phyloP scores from a whole-genome alignment of 1,284 basidiomycete genomes.

The Ganoderma lucidum region DNA sequence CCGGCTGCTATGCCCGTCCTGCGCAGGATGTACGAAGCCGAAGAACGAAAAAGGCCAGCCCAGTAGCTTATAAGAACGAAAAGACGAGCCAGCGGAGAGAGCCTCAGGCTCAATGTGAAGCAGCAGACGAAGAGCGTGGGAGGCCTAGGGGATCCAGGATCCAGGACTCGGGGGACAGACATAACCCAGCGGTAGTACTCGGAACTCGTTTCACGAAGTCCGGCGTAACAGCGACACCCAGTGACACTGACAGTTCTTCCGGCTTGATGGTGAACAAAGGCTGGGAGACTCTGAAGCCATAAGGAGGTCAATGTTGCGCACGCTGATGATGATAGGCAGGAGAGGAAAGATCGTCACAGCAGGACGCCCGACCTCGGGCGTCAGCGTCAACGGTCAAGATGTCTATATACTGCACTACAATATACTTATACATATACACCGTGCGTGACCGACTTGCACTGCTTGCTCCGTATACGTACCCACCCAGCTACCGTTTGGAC shows the following conservation, averaged over 20 bases:
- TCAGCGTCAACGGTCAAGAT: too few species aligned
- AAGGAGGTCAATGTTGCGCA: not conserved
- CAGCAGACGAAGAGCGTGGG: too few species aligned
- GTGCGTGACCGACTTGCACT: too few species aligned
- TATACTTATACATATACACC: too few species aligned
- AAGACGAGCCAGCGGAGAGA: not conserved
- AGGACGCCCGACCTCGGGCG: too few species aligned
- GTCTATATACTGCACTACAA: too few species aligned
- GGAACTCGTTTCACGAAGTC: not conserved
- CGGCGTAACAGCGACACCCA: not conserved
- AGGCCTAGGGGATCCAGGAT: too few species aligned
- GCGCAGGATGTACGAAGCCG: not conserved
- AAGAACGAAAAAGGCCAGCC: slow-evolving; percentile 7
- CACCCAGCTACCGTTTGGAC: too few species aligned
- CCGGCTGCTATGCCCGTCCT: not conserved
- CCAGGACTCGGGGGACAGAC: not conserved
- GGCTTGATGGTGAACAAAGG: not conserved
- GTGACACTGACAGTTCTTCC: not conserved
- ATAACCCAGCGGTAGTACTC: not conserved
- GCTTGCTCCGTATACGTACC: too few species aligned
- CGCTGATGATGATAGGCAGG: not conserved
- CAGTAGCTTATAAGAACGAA: not conserved
- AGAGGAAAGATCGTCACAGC: not conserved
- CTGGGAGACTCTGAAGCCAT: not conserved
- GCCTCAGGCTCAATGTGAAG: not conserved